Evolutionary conservation across 2,329 filamentous ascomycete genomes (phyloP).

Genomic region (Penicillium sp.): DNA sequence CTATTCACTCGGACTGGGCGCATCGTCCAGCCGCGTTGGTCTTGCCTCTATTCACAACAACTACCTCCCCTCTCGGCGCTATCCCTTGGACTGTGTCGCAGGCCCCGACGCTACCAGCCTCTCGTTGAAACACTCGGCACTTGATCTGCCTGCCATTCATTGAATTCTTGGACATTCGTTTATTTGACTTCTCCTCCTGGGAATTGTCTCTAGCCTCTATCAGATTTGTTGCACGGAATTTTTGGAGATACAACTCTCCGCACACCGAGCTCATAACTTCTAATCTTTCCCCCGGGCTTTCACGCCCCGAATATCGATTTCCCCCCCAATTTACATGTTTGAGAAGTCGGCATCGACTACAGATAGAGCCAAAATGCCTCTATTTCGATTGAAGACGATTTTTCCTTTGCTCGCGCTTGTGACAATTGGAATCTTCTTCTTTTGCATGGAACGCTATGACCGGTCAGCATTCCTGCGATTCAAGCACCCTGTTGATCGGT

Average conservation of each 20-base stretch:
- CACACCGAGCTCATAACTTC: conserved; percentile 6
- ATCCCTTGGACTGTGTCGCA: conserved; percentile 30
- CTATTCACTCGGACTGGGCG: conserved; percentile 23
- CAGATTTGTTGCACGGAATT: conserved; percentile 12
- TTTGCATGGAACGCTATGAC: conserved; percentile 42
- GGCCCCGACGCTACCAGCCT: conserved; percentile 38
- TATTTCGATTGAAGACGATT: conserved; percentile 41
- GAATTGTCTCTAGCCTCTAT: conserved; percentile 4
- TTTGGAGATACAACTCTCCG: conserved; percentile 8
- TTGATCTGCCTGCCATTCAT: conserved; percentile 26
- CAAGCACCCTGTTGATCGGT: conserved; percentile 37
- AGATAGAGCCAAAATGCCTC: conserved; percentile 36
- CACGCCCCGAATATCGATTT: neutral
- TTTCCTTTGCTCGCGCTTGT: conserved; percentile 42
- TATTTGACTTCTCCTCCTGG: conserved; percentile 1
- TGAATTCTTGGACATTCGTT: conserved; percentile 16
- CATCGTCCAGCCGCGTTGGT: conserved; percentile 27
- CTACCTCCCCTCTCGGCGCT: conserved; percentile 3
- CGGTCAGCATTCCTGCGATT: conserved; percentile 38
- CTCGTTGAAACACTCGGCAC: conserved; percentile 34
- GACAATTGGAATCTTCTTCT: conserved; percentile 44
- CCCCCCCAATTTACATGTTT: conserved; percentile 31
- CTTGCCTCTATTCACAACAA: conserved; percentile 5
- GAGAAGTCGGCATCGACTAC: conserved; percentile 30
- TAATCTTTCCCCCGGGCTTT: conserved; percentile 1